Evolutionary conservation across 352 stramenopile genomes (phyloP).

Genomic region (Pythium folliculosum): DNA sequence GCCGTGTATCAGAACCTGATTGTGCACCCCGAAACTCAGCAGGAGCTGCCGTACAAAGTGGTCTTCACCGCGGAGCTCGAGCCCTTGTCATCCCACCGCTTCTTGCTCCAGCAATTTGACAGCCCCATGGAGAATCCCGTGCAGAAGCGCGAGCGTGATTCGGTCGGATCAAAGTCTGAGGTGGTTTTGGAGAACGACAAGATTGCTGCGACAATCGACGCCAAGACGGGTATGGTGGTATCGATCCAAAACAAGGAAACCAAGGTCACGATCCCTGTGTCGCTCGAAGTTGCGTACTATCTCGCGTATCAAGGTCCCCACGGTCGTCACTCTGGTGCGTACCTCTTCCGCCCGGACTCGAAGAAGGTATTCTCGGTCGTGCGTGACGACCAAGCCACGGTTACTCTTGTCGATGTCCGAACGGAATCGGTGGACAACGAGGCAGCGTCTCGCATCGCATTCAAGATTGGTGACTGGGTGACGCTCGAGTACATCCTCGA

Average conservation of each 20-base stretch:
- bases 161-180: neutral
- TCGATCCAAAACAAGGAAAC: slow-evolving; percentile 75
- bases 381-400: slow-evolving; percentile 24
- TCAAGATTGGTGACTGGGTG: slow-evolving; percentile 88
- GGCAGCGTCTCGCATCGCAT: slow-evolving; percentile 50
- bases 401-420: slow-evolving; percentile 47
- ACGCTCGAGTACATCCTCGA: slow-evolving; percentile 91
- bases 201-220: slow-evolving; percentile 54
- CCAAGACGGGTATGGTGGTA: slow-evolving; percentile 50
- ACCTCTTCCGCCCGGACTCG: slow-evolving; percentile 94
- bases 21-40: slow-evolving; percentile 48
- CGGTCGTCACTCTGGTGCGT: slow-evolving; percentile 92
- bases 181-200: slow-evolving; percentile 67
- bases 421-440: slow-evolving; percentile 33
- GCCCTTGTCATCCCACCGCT: slow-evolving; percentile 50
- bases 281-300: slow-evolving; percentile 63
- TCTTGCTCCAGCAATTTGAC: slow-evolving; percentile 50
- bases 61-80: slow-evolving; percentile 67
- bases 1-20: slow-evolving; percentile 58
- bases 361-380: slow-evolving; percentile 57
- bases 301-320: slow-evolving; percentile 50
- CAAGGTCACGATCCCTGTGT: slow-evolving; percentile 58
- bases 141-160: neutral
- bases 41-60: slow-evolving; percentile 64
- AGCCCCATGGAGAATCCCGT: slow-evolving; percentile 23